Percentiles rank a stretch among this genome's conserved stretches.
These are phyloP conservation scores for Diplodia sapinea DNA, from an alignment of 2,329 filamentous ascomycete genomes.

Conservation along the genomic window DNA sequence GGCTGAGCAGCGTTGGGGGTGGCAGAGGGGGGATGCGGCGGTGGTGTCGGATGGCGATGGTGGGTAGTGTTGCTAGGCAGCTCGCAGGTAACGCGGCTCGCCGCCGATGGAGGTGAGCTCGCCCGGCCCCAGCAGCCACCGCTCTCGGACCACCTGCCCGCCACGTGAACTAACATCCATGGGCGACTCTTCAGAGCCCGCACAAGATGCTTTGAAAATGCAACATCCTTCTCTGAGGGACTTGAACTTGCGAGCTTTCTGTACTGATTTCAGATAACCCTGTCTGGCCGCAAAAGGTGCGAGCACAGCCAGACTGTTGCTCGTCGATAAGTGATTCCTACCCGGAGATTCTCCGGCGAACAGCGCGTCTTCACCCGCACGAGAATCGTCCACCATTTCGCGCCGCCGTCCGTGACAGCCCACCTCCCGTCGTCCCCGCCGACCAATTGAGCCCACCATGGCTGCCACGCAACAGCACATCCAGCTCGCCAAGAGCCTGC, in stretches of 20 bases:
- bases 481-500: conserved; percentile 72
- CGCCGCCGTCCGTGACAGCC: not conserved
- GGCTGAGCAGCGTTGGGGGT: conserved; percentile 24
- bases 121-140: not conserved
- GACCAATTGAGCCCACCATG: conserved; percentile 36
- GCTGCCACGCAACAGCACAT: conserved; percentile 44
- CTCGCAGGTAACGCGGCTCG: conserved; percentile 28
- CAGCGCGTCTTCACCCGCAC: conserved; percentile 6
- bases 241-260: too few relatives aligned
- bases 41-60: conserved; percentile 32
- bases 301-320: not conserved
- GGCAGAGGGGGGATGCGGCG: conserved; percentile 32
- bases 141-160: conserved; percentile 20
- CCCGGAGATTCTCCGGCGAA: conserved; percentile 17
- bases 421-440: conserved; percentile 2
- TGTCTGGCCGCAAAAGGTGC: not conserved
- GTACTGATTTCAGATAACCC: not conserved
- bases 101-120: conserved; percentile 23
- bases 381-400: not conserved
- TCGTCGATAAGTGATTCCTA: not conserved
- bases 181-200: not conserved
- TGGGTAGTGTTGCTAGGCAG: conserved; percentile 27
- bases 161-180: not conserved
- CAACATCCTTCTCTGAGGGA: too few relatives aligned
- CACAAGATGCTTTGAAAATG: not conserved